Conservation (phyloP, 2,329 filamentous ascomycete genomes). For the Colletotrichum aenigma region DNA sequence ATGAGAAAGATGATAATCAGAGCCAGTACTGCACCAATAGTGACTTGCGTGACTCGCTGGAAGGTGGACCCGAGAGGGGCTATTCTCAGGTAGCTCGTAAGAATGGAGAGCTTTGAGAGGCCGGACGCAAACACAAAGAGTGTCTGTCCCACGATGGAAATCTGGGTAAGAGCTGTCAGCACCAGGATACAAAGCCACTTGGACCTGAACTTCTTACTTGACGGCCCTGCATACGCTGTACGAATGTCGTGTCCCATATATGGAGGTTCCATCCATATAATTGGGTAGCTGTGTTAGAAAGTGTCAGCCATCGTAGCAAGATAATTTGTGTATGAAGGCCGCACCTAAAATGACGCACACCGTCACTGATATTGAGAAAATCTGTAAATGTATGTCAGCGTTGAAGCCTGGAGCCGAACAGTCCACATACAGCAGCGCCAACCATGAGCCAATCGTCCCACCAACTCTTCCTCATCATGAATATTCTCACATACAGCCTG, state of each 20-base stretch:
- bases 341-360: slow-evolving; percentile 33
- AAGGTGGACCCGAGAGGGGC: slow-evolving; percentile 36
- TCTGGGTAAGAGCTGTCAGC: slow-evolving; percentile 24
- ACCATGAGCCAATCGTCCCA: slow-evolving; percentile 49
- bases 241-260: slow-evolving; percentile 36
- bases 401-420: neutral
- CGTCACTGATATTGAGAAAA: slow-evolving; percentile 36
- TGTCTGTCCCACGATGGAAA: slow-evolving; percentile 44
- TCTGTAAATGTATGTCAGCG: slow-evolving; percentile 13
- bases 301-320: too few species aligned
- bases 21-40: slow-evolving; percentile 30
- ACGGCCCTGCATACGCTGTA: slow-evolving; percentile 29
- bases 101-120: slow-evolving; percentile 43
- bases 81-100: slow-evolving; percentile 43
- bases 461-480: slow-evolving; percentile 35
- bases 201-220: neutral
- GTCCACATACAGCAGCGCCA: slow-evolving; percentile 34
- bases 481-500: slow-evolving; percentile 41
- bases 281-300: slow-evolving; percentile 25
- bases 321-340: too few species aligned
- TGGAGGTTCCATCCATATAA: slow-evolving; percentile 42
- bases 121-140: slow-evolving; percentile 42
- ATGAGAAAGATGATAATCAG: slow-evolving; percentile 35
- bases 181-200: fast-evolving
- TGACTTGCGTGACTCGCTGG: slow-evolving; percentile 30